These are phyloP conservation scores for Warburgia ugandensis DNA, from an alignment of 164 flowering plant genomes.

Conservation along the genomic window DNA sequence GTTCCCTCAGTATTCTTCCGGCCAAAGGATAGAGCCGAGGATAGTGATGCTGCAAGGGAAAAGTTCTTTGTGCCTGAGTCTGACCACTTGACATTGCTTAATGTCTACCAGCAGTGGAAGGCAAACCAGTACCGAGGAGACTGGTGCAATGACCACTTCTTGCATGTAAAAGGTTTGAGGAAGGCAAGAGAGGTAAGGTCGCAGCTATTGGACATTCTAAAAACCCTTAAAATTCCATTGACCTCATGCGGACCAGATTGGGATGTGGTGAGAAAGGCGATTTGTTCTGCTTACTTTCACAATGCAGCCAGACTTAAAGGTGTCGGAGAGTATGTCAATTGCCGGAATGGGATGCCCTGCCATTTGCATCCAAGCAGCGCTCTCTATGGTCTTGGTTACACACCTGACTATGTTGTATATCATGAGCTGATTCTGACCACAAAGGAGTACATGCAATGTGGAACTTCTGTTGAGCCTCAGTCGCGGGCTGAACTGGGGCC, in stretches of 20 bases:
- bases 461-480: conserved; percentile 80
- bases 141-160: conserved; percentile 88
- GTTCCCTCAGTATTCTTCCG: conserved; percentile 93
- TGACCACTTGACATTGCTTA: conserved; percentile 81
- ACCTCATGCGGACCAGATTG: conserved; percentile 66
- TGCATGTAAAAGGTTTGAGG: conserved; percentile 75
- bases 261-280: conserved; percentile 77
- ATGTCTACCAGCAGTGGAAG: conserved; percentile 88
- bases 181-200: conserved; percentile 94
- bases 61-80: conserved; percentile 86
- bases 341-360: conserved; percentile 82
- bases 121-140: conserved; percentile 66
- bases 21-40: conserved; percentile 82
- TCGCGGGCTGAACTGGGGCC: conserved; percentile 94
- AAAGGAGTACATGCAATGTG: conserved; percentile 94
- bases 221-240: conserved; percentile 56
- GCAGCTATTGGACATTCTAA: conserved; percentile 74
- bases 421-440: conserved; percentile 75
- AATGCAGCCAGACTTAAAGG: conserved; percentile 83
- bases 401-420: conserved; percentile 86
- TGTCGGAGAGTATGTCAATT: conserved; percentile 77
- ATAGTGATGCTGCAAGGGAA: conserved; percentile 91
- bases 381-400: conserved; percentile 65
- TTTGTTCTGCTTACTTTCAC: conserved; percentile 89
- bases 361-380: conserved; percentile 87